Evolutionary conservation across 2,329 filamentous ascomycete genomes (phyloP).

Genomic region (Neonectria neomacrospora): DNA sequence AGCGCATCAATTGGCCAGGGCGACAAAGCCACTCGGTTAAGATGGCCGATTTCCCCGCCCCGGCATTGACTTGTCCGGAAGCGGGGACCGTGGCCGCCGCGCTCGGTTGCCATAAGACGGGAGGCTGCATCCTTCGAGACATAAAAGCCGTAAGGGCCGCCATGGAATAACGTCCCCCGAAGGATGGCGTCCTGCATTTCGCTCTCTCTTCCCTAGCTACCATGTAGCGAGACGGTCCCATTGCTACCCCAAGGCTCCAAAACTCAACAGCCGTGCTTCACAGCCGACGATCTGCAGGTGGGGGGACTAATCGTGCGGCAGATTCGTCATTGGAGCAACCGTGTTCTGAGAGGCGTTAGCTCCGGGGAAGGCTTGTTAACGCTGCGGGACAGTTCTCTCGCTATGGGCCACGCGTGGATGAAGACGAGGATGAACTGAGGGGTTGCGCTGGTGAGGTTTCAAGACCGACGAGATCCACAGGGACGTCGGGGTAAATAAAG

Average conservation of each 20-base stretch:
- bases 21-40: background rate
- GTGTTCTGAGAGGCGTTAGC: conserved; percentile 23
- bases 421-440: conserved; percentile 25
- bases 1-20: background rate
- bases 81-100: background rate
- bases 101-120: background rate
- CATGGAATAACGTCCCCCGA: background rate
- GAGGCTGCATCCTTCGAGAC: background rate
- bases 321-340: conserved; percentile 37
- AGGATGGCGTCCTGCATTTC: background rate
- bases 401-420: conserved; percentile 23
- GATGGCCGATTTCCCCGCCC: background rate
- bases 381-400: conserved; percentile 21
- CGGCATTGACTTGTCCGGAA: too few species aligned
- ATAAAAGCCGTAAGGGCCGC: background rate
- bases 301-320: conserved; percentile 30
- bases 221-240: background rate
- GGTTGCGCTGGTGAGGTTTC: background rate
- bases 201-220: background rate
- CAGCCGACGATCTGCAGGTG: conserved; percentile 43
- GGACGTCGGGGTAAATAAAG: background rate
- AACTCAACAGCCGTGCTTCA: conserved; percentile 42
- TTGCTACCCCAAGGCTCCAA: conserved; percentile 26
- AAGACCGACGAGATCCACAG: conserved; percentile 5
- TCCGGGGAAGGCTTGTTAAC: conserved; percentile 23